Conservation (phyloP, 2,329 filamentous ascomycete genomes). For the Coleophoma crateriformis region DNA sequence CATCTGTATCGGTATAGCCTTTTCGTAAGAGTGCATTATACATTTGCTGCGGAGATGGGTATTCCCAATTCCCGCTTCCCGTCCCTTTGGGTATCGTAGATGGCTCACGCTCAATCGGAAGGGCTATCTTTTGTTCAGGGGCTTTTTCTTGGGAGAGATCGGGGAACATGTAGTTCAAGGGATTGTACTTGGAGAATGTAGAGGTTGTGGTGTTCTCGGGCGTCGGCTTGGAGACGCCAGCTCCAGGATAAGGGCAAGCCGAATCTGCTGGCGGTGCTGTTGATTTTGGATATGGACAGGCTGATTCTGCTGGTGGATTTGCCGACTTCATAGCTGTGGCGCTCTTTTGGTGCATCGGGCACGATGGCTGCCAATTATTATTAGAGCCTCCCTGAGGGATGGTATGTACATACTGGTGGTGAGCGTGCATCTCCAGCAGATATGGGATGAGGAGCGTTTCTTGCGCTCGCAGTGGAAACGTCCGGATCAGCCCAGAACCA, state of each 20-base stretch:
- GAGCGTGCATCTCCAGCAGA: not conserved
- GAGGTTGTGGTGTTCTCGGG: constrained; percentile 30
- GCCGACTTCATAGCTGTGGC: constrained; percentile 23
- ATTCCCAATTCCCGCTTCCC: constrained; percentile 83
- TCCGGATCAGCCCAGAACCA: constrained; percentile 58
- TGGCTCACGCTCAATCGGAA: constrained; percentile 76
- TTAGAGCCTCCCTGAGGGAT: too few relatives aligned
- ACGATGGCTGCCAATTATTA: constrained; percentile 47
- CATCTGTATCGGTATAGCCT: constrained; percentile 89
- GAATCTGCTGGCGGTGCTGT: constrained; percentile 21
- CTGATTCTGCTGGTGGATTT: constrained; percentile 9
- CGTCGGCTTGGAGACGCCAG: constrained; percentile 10
- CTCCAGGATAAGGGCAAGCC: constrained; percentile 25
- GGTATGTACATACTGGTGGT: constrained; percentile 3
- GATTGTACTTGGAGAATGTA: constrained; percentile 62
- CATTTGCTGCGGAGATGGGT: constrained; percentile 98
- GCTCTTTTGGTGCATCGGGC: constrained; percentile 59
- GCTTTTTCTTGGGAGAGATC: constrained; percentile 77
- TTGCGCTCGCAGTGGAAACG: constrained; percentile 19
- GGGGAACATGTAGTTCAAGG: constrained; percentile 93
- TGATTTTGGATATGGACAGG: constrained; percentile 5
- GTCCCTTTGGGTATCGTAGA: constrained; percentile 90
- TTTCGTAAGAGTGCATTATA: constrained; percentile 97
- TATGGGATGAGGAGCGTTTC: constrained; percentile 20
- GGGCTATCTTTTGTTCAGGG: constrained; percentile 62